Evolutionary conservation across 495 filamentous ascomycete genomes (phyloP), one percentile per base, ranked within the genome.

Genomic region (Hyphodiscus hymeniophilus): DNA sequence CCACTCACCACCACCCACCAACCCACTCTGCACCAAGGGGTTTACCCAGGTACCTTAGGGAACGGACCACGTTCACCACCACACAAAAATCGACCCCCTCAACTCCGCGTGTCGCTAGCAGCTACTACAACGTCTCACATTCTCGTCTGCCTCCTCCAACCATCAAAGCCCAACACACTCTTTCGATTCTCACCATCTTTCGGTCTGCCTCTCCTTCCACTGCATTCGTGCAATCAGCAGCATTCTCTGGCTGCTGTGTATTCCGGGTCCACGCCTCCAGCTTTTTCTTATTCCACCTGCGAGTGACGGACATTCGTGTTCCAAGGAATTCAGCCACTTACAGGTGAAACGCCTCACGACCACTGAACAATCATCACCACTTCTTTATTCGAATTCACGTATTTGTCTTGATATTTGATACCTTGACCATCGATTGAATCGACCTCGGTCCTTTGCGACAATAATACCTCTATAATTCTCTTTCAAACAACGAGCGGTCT

Each of bases 351-450:
- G 31, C 50, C 30, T 45, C 7, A 26, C 44, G 33, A 44, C 53
- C 50, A 32, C 43, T 28, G 26, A 28, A 10, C 26, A 28, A 58
- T 42, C 41, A 50, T 47, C 4, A 28, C 26, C 5, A 26, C 31
- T 45, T 44, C 48, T 40, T 43, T 28, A 33, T 42, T 44, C 11
- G 42, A 30, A 34, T 43, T 53, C 16, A 17, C 38, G 49, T 49
- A 40, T 43, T 48, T 42, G 35, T 46, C 43, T 55, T 47, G 46
- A 51, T 50, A 42, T 51, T 49, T 51, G 23, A 50, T 28, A 61
- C 39, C 45, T 36, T 45, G 24, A 30, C 44, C 39, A 43, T 50
- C 52, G 51, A 59, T 61, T 60, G 43, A 51, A 55, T 57, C 51
- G 56, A 56, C 45, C 26, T 48, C 46, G 45, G 23, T 48, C 26